Base-by-base conservation (phyloP, 192 early-diverging fungal genomes). In the Umbelopsis isabellina region DNA sequence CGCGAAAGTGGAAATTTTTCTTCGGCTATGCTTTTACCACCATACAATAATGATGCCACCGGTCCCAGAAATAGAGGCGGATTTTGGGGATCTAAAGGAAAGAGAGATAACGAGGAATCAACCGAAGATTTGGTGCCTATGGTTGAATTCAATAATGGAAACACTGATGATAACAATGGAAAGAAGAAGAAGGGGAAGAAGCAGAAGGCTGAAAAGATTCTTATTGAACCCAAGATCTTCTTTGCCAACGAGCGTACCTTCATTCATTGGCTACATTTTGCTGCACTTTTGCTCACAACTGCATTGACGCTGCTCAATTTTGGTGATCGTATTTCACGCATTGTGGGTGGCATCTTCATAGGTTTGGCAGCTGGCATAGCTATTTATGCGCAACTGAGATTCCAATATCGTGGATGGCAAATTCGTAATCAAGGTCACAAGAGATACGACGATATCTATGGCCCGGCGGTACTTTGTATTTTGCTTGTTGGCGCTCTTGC, bases 181-280 rank as follows among this genome's bases (percentile, higher is more conserved):
- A 52, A 52, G 21, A 52, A 52, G 21, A 52, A 52, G 46, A 47
- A 49, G 48, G 46, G 33, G 4, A 69, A 23, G 49, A 52, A 49
- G 48, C n/a, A 30, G 23, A 46, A 35, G 41, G n/a, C 35, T 10
- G 21, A 46, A 71, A 41, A 41, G 6, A 6, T 41, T 5, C 25
- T 50, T 7, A 49, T 92, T 3, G 92, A 95, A 64, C 93, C 93
- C 61, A 97, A 97, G 71, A 88, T 95, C 50, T 96, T 87, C 76
- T 96, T 97, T 85, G 94, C 94, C 45, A 97, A 97, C 74, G 95
- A 97, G 77, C 87, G 95, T 44, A 97, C 95, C 6, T 95, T 96
- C 75, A 79, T 96, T 27, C 83, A 92, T 33, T 97, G 94, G 94
- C 82, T 95, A 30, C 88, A 92, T 76, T 93, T 95, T 80, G 82